These are phyloP conservation scores for Pharnaceum exiguum DNA, from an alignment of 148 eudicot genomes.

Conservation along the genomic window DNA sequence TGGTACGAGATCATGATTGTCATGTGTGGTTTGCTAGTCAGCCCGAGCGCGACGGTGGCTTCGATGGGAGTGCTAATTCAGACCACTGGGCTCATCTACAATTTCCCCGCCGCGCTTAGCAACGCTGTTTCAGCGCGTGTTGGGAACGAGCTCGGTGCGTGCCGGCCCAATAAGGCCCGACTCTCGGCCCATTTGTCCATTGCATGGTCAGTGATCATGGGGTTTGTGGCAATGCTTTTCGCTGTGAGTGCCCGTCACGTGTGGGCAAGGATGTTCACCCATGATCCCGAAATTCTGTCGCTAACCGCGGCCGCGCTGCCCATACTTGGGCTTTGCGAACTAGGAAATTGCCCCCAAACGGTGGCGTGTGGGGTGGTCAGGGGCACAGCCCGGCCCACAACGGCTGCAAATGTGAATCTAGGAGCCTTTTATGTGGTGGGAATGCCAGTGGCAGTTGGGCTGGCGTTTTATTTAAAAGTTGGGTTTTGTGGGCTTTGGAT, in stretches of 20 bases:
- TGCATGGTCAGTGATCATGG: conserved; percentile 43
- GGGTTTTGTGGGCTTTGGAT: conserved; percentile 79
- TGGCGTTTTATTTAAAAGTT: conserved; percentile 41
- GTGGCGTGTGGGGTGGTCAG: conserved; percentile 71
- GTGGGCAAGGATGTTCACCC: conserved; percentile 63
- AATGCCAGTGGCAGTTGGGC: conserved; percentile 58
- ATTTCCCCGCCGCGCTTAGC: conserved; percentile 61
- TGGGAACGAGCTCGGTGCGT: conserved; percentile 75
- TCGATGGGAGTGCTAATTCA: conserved; percentile 80
- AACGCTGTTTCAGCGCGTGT: conserved; percentile 78
- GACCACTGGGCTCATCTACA: conserved; percentile 73
- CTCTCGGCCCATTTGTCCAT: conserved; percentile 40
- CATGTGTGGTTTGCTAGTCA: conserved; percentile 55
- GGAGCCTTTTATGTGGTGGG: conserved; percentile 67
- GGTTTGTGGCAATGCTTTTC: conserved; percentile 42
- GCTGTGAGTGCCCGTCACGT: conserved; percentile 33
- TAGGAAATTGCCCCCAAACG: conserved; percentile 80
- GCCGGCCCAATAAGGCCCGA: conserved; percentile 46
- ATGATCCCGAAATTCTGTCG: conserved; percentile 39
- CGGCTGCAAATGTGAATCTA: conserved; percentile 59
- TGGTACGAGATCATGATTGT: conserved; percentile 96
- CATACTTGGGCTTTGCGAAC: conserved; percentile 67
- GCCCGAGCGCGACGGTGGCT: conserved; percentile 70
- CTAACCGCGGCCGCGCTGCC: conserved; percentile 60
- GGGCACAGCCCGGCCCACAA: conserved; percentile 63